Conservation (phyloP, 2,329 filamentous ascomycete species). For the Ophiocordyceps camponoti-leonardi region DNA sequence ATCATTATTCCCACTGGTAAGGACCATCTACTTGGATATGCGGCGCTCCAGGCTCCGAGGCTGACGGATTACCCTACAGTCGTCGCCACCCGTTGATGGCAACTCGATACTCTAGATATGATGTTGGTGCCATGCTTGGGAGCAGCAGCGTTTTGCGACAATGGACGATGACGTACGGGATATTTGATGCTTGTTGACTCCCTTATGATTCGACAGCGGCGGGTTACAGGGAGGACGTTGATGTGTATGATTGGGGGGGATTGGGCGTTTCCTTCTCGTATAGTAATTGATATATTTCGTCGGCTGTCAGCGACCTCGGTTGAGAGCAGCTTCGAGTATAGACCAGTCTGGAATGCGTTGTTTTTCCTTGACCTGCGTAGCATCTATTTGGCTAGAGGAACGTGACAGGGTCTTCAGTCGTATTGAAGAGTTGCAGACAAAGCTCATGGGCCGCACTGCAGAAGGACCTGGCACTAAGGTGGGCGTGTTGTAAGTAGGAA, state of each 20-base stretch:
- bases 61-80: slow-evolving; percentile 8
- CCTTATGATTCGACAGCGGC: not conserved
- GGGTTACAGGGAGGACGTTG: slow-evolving; percentile 2
- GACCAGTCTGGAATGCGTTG: not conserved
- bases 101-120: slow-evolving; percentile 4
- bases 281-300: slow-evolving; percentile 21
- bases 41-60: not conserved
- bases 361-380: not conserved
- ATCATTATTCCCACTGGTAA: slow-evolving; percentile 88
- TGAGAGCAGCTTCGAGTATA: not conserved
- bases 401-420: no score
- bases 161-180: slow-evolving; percentile 14
- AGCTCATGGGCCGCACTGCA: no score
- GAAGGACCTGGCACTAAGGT: no score
- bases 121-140: not conserved
- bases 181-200: slow-evolving; percentile 18
- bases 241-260: slow-evolving; percentile 27
- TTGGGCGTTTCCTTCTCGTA: slow-evolving; percentile 22
- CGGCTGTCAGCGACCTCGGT: not conserved
- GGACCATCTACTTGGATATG: slow-evolving; percentile 2
- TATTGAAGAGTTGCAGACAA: no score
- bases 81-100: slow-evolving; percentile 14
- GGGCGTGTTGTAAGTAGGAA: no score
- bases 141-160: slow-evolving; percentile 1
- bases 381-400: no score